A percentile compares a stretch with the other conserved stretches of the same genome.
Conservation (phyloP, 176 grass and related monocot species). For the Avena insularis region DNA sequence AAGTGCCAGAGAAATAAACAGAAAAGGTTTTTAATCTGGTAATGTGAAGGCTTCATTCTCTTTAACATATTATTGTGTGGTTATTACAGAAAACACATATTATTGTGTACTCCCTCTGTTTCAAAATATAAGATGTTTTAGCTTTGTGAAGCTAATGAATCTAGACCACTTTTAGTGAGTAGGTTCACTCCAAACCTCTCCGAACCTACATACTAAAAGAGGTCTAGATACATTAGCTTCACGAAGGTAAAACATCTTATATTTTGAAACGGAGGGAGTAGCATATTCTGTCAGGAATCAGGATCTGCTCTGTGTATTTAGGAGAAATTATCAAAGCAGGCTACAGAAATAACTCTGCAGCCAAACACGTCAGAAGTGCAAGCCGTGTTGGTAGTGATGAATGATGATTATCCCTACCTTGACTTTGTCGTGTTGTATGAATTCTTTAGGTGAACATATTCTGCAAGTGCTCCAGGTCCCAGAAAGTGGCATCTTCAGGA, state of each 20-base stretch:
- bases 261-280: background rate
- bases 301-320: conserved; percentile 5
- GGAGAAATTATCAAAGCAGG: conserved; percentile 9
- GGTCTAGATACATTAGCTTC: too few species aligned
- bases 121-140: too few species aligned
- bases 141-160: too few species aligned
- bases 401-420: conserved; percentile 44
- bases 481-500: conserved; percentile 40
- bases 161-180: too few species aligned
- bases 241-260: too few species aligned
- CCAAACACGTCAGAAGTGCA: conserved; percentile 31
- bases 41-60: conserved; percentile 4
- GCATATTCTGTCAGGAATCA: conserved; percentile 17
- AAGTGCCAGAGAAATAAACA: background rate
- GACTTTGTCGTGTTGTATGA: conserved; percentile 39
- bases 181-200: too few species aligned
- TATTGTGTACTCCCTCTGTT: background rate
- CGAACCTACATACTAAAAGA: too few species aligned
- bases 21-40: conserved; percentile 21
- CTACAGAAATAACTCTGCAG: conserved; percentile 28
- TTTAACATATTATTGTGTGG: conserved; percentile 19
- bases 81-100: background rate
- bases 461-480: conserved; percentile 38
- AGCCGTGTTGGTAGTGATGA: conserved; percentile 22
- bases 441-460: conserved; percentile 48